phyloP scores from a whole-genome alignment of 352 stramenopile species.

The Sclerospora graminicola region DNA sequence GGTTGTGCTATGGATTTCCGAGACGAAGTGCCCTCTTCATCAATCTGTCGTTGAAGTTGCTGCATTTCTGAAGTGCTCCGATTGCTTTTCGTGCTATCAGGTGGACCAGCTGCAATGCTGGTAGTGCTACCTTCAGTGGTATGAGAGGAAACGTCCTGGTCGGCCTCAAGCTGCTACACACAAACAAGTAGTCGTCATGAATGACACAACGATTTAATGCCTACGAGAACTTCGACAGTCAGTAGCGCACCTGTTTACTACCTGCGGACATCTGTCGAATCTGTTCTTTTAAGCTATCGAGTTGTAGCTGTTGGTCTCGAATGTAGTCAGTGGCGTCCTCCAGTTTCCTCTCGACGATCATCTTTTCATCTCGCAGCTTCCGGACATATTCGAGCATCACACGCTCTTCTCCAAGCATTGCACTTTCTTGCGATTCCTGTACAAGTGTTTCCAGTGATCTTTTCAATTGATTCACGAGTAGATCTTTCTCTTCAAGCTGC shows the following conservation, averaged over 20 bases:
- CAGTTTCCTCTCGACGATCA: conserved; percentile 45
- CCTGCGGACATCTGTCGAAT: conserved; percentile 34
- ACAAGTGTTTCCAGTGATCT: conserved; percentile 71
- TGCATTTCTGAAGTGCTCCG: conserved; percentile 10
- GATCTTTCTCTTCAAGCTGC: conserved; percentile 77
- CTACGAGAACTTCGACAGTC: neutral
- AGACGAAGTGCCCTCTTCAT: conserved; percentile 8
- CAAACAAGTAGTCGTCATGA: conserved; percentile 15
- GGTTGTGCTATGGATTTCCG: conserved; percentile 14
- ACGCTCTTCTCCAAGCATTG: conserved; percentile 69
- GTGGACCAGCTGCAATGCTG: conserved; percentile 4
- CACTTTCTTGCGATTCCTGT: conserved; percentile 58
- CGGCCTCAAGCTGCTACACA: conserved; percentile 23
- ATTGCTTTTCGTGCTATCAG: conserved; percentile 16
- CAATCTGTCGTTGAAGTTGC: conserved; percentile 9
- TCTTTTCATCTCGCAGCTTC: conserved; percentile 73
- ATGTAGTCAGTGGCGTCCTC: conserved; percentile 76
- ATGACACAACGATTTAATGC: conserved; percentile 10
- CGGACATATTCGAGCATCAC: conserved; percentile 79
- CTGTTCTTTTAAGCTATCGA: conserved; percentile 66
- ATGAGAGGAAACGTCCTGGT: conserved; percentile 27
- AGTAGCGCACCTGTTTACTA: conserved; percentile 21
- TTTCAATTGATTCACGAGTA: conserved; percentile 71
- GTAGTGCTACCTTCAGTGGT: conserved; percentile 22
- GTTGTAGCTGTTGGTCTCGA: conserved; percentile 58